Conservation (phyloP, 257 asterid species). For the Schizonepeta tenuifolia region DNA sequence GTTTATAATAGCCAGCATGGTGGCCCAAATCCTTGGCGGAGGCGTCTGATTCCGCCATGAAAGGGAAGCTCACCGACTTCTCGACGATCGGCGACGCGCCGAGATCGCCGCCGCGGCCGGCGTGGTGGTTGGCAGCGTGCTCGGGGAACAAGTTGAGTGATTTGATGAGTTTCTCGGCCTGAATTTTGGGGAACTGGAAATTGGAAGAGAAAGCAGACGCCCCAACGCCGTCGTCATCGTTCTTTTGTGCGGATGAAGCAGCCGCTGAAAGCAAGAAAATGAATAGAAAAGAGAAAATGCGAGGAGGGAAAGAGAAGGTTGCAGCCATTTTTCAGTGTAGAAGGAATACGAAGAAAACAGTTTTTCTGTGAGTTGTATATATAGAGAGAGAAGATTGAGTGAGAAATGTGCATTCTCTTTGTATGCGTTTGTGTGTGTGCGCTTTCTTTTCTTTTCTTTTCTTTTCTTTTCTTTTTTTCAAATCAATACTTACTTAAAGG, state of each 20-base stretch:
- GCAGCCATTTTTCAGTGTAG: constrained; percentile 33
- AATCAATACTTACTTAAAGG: background rate
- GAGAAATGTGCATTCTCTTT: constrained; percentile 30
- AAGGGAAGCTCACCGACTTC: constrained; percentile 52
- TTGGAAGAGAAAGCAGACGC: constrained; percentile 27
- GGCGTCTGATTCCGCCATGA: constrained; percentile 38
- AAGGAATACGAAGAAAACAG: background rate
- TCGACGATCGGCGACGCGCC: constrained; percentile 52
- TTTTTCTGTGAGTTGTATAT: constrained; percentile 21
- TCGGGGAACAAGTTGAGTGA: constrained; percentile 65
- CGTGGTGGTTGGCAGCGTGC: constrained; percentile 47
- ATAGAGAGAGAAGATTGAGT: constrained; percentile 26
- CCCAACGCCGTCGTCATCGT: background rate
- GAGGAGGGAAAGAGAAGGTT: background rate
- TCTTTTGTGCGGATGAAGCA: constrained; percentile 29
- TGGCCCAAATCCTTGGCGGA: constrained; percentile 64
- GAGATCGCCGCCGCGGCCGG: background rate
- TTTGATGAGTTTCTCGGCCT: constrained; percentile 53
- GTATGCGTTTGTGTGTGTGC: constrained; percentile 8
- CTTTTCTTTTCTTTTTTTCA: background rate
- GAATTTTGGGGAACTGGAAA: constrained; percentile 35
- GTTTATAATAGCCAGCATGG: constrained; percentile 79
- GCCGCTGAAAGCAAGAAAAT: constrained; percentile 24
- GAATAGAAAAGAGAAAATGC: constrained; percentile 10
- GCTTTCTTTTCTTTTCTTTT: too few relatives aligned